A percentile compares a stretch with the other conserved stretches of the same genome.
These are phyloP conservation scores for Xanthoceras sorbifolium DNA, from an alignment of 345 rosid genomes.

Conservation along the genomic window DNA sequence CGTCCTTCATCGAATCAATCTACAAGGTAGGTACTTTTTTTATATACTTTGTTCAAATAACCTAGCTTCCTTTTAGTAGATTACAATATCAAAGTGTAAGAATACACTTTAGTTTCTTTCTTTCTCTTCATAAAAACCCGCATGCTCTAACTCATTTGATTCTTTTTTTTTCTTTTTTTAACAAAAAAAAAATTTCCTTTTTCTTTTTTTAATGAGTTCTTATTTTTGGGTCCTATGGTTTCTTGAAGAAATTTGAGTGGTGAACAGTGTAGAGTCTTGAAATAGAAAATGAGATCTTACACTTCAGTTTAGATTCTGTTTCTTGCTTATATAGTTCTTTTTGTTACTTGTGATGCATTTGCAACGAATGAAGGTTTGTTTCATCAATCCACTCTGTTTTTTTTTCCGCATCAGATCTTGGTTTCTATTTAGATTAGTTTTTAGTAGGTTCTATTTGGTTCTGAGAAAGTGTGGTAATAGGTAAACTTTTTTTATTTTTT, in stretches of 20 bases:
- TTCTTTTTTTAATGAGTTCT: constrained; percentile 32
- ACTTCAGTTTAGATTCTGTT: constrained; percentile 40
- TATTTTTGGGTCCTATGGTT: constrained; percentile 20
- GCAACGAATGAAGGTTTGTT: constrained; percentile 66
- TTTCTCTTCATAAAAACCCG: constrained; percentile 19
- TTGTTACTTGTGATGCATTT: constrained; percentile 53
- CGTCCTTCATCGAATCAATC: too few species aligned
- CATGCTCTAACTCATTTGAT: constrained; percentile 19
- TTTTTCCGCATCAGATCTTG: constrained; percentile 54
- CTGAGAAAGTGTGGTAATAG: constrained; percentile 22
- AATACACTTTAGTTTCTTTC: constrained; percentile 16
- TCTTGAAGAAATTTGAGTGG: constrained; percentile 24
- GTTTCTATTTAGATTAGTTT: constrained; percentile 5
- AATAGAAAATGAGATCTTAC: constrained; percentile 43
- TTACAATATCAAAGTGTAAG: constrained; percentile 20
- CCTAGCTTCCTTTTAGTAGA: constrained; percentile 15
- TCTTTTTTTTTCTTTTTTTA: constrained; percentile 26
- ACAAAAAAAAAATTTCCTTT: too few species aligned
- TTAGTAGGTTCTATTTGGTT: constrained; percentile 23
- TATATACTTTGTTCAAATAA: constrained; percentile 12
- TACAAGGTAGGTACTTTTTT: too few species aligned
- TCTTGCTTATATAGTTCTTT: constrained; percentile 45
- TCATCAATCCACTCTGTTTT: neutral
- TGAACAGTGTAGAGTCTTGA: constrained; percentile 28
- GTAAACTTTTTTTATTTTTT: neutral